Conservation (phyloP, 2,329 filamentous ascomycete species). For the Esteya vermicola region DNA sequence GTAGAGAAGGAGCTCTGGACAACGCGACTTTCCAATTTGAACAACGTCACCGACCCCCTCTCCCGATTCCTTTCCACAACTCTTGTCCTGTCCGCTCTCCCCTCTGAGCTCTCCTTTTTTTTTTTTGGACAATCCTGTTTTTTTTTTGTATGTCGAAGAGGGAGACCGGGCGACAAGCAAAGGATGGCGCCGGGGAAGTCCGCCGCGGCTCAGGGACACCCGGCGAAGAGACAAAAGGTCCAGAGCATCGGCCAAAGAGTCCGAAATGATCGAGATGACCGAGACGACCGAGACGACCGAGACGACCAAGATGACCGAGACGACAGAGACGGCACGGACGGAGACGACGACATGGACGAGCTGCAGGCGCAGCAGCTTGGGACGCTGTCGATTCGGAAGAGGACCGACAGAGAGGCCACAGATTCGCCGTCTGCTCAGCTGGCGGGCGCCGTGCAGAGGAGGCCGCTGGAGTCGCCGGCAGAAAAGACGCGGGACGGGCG, state of each 20-base stretch:
- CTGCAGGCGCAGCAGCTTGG: background rate
- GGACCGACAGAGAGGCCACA: background rate
- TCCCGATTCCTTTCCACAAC: no score
- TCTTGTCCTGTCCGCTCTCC: no score
- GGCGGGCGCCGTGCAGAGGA: conserved; percentile 4
- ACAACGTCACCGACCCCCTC: background rate
- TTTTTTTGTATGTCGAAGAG: no score
- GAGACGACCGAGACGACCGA: background rate
- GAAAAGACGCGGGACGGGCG: background rate
- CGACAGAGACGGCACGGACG: background rate
- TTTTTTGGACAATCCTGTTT: background rate
- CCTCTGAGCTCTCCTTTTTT: background rate
- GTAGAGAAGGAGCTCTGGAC: no score
- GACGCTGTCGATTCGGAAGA: conserved; percentile 4
- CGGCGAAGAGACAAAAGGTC: conserved; percentile 7
- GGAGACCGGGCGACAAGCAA: background rate
- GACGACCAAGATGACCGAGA: background rate
- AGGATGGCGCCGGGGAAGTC: conserved; percentile 5
- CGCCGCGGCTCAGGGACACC: background rate
- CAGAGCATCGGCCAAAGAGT: no score
- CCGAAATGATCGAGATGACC: no score
- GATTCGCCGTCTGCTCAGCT: conserved; percentile 10
- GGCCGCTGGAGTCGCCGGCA: background rate
- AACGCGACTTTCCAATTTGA: no score
- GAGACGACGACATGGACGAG: background rate